A percentile compares a stretch with the other conserved stretches of the same genome.
phyloP scores from a whole-genome alignment of 371 early-diverging fungal species.

The Circinella umbellata region DNA sequence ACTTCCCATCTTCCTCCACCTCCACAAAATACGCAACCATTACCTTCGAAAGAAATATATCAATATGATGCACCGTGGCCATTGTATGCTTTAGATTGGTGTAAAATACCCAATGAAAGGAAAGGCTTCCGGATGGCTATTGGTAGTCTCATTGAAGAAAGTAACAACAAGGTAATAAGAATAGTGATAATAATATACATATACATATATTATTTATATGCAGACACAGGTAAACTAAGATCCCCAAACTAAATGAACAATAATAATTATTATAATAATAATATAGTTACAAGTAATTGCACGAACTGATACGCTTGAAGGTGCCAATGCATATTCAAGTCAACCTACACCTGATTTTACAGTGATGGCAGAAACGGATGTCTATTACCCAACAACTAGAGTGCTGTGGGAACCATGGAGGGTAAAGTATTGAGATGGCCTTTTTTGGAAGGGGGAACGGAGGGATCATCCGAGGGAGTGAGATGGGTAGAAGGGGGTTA shows the following conservation, averaged over 20 bases:
- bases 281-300: slow-evolving; percentile 39
- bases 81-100: slow-evolving; percentile 86
- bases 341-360: slow-evolving; percentile 63
- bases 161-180: slow-evolving; percentile 67
- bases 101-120: slow-evolving; percentile 57
- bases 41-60: slow-evolving; percentile 67
- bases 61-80: slow-evolving; percentile 81
- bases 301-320: slow-evolving; percentile 43
- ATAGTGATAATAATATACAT: too few relatives aligned
- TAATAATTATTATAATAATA: too few relatives aligned
- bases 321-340: slow-evolving; percentile 7
- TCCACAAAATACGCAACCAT: slow-evolving; percentile 3
- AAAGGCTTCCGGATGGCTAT: slow-evolving; percentile 75
- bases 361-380: slow-evolving; percentile 69
- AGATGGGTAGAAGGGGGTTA: background rate
- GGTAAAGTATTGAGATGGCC: slow-evolving; percentile 33
- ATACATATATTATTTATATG: too few relatives aligned
- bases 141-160: slow-evolving; percentile 79
- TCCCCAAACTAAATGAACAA: too few relatives aligned
- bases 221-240: too few relatives aligned
- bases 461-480: background rate
- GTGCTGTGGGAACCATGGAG: slow-evolving; percentile 81
- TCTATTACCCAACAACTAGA: slow-evolving; percentile 85
- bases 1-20: slow-evolving; percentile 14
- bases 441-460: background rate